Conservation (phyloP, 371 early-diverging fungal genomes). For the Zychaea mexicana region DNA sequence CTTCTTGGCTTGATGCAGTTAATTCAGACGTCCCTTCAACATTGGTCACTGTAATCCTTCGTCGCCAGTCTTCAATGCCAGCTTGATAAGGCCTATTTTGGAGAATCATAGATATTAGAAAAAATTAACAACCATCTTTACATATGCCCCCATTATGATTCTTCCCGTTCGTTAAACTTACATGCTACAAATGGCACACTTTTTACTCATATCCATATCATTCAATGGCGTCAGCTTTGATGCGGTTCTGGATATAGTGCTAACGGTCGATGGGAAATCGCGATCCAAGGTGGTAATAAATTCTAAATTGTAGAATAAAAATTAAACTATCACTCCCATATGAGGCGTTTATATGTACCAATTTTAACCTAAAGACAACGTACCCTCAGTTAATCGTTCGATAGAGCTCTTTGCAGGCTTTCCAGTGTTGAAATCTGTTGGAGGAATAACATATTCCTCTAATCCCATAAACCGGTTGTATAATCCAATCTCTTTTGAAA, state of each 20-base stretch:
- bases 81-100: constrained; percentile 52
- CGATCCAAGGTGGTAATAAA: constrained; percentile 81
- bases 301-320: constrained; percentile 29
- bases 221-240: constrained; percentile 67
- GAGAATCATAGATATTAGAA: too few relatives aligned
- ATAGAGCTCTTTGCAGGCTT: constrained; percentile 65
- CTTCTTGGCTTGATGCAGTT: constrained; percentile 1
- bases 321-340: neutral
- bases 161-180: constrained; percentile 16
- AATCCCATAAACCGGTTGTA: constrained; percentile 64
- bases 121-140: too few relatives aligned
- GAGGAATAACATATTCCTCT: constrained; percentile 42
- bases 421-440: constrained; percentile 55
- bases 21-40: constrained; percentile 20
- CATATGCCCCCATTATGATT: too few relatives aligned
- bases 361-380: too few relatives aligned
- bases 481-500: constrained; percentile 79
- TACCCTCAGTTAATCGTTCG: constrained; percentile 71
- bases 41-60: constrained; percentile 53
- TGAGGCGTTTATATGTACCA: too few relatives aligned
- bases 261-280: constrained; percentile 87
- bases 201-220: constrained; percentile 35
- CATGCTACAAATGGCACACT: constrained; percentile 63
- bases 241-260: constrained; percentile 85
- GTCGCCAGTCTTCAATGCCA: constrained; percentile 55